Base-by-base conservation (phyloP, 2,329 filamentous ascomycete species). In the Cercospora zeae-maydis region DNA sequence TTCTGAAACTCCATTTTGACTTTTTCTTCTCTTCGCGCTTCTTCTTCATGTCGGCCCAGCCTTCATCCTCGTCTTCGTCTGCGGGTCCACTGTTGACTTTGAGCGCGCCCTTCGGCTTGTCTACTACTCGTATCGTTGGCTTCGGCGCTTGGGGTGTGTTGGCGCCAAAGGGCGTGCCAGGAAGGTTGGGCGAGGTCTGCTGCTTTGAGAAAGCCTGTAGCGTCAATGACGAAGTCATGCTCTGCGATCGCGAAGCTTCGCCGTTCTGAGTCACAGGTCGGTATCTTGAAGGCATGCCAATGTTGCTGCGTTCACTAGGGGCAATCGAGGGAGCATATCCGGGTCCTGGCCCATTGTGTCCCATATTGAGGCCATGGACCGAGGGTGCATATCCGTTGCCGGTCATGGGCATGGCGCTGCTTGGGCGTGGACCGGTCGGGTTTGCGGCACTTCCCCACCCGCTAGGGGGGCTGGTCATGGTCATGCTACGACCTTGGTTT, bases 281-380 rank as follows among this genome's bases (percentile, higher is more conserved):
- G 78, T 99, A 99, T 49, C 95, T 87, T 33, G 91, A 88, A 8
- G 95, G 92, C 58, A 96, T 83, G 14, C 95, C 95, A 65, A 97
- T 81, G 75, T 96, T 98, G 81, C 93, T 98, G 65, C 95, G 89
- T 79, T 98, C 95, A 4, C 92, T 96, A 1, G 95, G 95, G 2
- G 95, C 93, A 69, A 99, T 96, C 0, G 93, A 98, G 0, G 92
- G 87, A 0, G 92, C 85, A 77, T 98, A 98, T 8, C 86, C 87
- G 57, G 77, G 76, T 52, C 79, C 69, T 51, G 70, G 70, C 39
- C 71, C 71, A 72, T 75, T 64, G 27, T 71, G 66, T 71, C 75
- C 67, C 71, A 78, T 52, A 73, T 77, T 63, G 68, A 75, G 47
- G 74, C 76, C 69, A 74, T 76, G 66, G 73, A 78, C 47, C 69